Base-by-base conservation (phyloP, 371 early-diverging fungal genomes). In the Circinella minor region DNA sequence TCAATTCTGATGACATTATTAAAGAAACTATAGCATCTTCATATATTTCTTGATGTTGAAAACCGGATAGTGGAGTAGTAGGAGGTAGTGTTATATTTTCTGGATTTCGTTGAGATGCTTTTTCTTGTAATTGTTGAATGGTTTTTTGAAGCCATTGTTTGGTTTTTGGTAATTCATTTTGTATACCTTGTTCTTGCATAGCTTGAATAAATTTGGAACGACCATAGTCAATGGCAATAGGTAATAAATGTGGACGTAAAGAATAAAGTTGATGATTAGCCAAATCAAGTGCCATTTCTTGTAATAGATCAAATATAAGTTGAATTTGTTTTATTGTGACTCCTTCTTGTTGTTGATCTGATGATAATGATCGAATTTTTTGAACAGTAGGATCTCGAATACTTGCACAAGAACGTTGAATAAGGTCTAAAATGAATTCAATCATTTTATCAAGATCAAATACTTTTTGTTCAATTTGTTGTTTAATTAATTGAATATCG, bases 371-470 rank as follows among this genome's bases (percentile, higher is more conserved):
- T 36, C 51, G 49, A 18, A 90, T 68, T 11, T 37, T 70, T 55
- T 83, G 76, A 38, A 94, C 85, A 20, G 82, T 79, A 10, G 75
- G 66, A 68, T 94, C 94, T 14, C 93, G 86, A 6, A 90, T 80
- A 11, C 93, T 93, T 0, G 94, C 93, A 71, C 92, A 92, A 17
- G 93, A 82, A 57, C 83, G 78, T 3, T 78, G 65, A 88, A 93
- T 90, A 14, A 81, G 79, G 47, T 68, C 68, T 1, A 84, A 59
- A 6, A 91, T 73, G 71, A 78, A 87, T 17, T 69, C 20, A 11
- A 90, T 68, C 70, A 79, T 75, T 10, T 68, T 55, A 36, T 72
- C 64, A 8, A 89, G 63, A 61, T 90, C 85, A 63, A 90, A 87
- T 10, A 75, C 68, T 36, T 73, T 65, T 20, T 78, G 69, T 1